Evolutionary conservation across 306 rosid species (phyloP).

Genomic region (Dryas drummondii): DNA sequence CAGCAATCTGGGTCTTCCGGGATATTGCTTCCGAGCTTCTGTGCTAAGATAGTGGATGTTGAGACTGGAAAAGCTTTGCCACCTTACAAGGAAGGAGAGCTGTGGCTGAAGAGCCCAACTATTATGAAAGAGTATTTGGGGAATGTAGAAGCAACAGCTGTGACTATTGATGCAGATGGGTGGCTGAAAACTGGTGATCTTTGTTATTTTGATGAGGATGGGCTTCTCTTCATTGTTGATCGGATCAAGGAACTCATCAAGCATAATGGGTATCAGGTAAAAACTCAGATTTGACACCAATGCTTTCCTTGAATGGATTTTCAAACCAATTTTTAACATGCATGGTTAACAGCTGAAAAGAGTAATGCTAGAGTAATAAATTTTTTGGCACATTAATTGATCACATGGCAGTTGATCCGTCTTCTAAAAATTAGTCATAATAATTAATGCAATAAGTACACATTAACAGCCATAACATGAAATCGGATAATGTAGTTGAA

Average conservation of each 20-base stretch:
- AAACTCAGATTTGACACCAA: neutral
- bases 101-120: constrained; percentile 70
- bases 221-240: constrained; percentile 62
- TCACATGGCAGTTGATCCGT: no score
- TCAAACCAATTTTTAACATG: neutral
- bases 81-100: constrained; percentile 70
- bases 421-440: no score
- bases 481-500: no score
- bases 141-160: constrained; percentile 64
- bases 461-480: no score
- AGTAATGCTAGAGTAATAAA: neutral
- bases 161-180: constrained; percentile 56
- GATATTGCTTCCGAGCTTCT: constrained; percentile 54
- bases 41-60: constrained; percentile 61
- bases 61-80: constrained; percentile 60
- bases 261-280: constrained; percentile 88
- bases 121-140: constrained; percentile 80
- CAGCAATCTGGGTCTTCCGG: constrained; percentile 58
- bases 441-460: no score
- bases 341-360: no score
- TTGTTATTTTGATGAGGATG: constrained; percentile 65
- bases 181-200: constrained; percentile 94
- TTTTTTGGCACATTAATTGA: neutral
- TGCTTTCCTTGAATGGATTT: neutral
- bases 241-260: constrained; percentile 88